A percentile compares a stretch with the other conserved stretches of the same genome.
Conservation (phyloP, 768 basidiomycete genomes). For the Kwoniella mangroviensis region DNA sequence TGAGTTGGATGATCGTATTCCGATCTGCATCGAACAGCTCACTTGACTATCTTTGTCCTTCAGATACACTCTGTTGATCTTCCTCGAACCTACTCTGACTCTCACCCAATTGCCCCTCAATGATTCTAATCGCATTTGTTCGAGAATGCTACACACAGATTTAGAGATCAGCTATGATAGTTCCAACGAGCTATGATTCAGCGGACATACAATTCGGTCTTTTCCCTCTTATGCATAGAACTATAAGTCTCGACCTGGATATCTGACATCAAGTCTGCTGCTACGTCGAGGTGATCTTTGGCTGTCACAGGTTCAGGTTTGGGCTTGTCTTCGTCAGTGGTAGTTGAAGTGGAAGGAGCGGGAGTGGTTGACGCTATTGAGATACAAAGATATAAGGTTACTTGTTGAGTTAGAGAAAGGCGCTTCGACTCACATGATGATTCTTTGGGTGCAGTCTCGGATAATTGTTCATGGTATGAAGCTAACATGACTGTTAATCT, state of each 20-base stretch:
- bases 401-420: no score
- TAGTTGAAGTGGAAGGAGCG: constrained; percentile 28
- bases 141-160: constrained; percentile 66
- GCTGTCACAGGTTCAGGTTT: constrained; percentile 60
- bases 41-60: constrained; percentile 89
- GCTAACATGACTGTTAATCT: constrained; percentile 88
- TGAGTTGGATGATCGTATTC: not conserved
- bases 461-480: constrained; percentile 77
- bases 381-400: not conserved
- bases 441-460: constrained; percentile 59
- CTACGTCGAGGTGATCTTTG: constrained; percentile 73
- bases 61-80: constrained; percentile 90
- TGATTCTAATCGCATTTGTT: constrained; percentile 84
- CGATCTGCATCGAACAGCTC: constrained; percentile 33
- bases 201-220: constrained; percentile 83
- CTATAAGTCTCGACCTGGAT: constrained; percentile 99
- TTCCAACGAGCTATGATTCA: no score
- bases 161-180: not conserved
- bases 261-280: constrained; percentile 89
- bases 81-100: constrained; percentile 86
- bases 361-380: constrained; percentile 24
- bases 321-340: constrained; percentile 39
- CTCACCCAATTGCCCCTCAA: constrained; percentile 78
- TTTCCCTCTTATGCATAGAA: constrained; percentile 95
- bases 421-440: constrained; percentile 34